Base-by-base conservation (phyloP, 164 flowering plant species). In the Vitis amurensis region DNA sequence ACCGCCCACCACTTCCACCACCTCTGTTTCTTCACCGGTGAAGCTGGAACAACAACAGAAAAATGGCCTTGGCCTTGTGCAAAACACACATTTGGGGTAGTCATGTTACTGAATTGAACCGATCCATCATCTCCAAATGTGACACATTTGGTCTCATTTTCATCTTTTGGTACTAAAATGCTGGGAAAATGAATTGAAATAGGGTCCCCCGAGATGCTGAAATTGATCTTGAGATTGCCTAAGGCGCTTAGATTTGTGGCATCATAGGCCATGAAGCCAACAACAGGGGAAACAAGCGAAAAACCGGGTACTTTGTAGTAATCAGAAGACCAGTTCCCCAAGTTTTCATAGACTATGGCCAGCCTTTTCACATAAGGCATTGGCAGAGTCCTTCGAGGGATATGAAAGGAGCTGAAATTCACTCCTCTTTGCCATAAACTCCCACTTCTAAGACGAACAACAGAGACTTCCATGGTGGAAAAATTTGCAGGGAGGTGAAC, bases 241-340 rank as follows among this genome's bases (percentile, higher is more conserved):
- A 60, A 9, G 15, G 49, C 9, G 11, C 67, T 76, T 17, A 59
- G 8, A 64, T 77, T 74, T 0, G 89, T 55, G 15, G 90, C 86
- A 73, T 83, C 79, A 65, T 83, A 91, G 3, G 71, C 78, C 15
- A 10, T 50, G 67, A 85, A 77, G 1, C 88, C 90, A 11, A 83
- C 50, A 11, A 87, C 86, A 17, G 88, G 90, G 30, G 85, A 57
- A 6, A 78, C 80, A 47, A 85, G 55, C 0, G 73, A 50, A 61
- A 81, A 62, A 8, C 78, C 75, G 1, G 87, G 78, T 7, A 87
- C 77, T 8, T 69, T 47, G 52, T 71, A 85, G 67, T 77, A 87
- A 19, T 3, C 4, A 9, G 79, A 51, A 11, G 90, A 87, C 83
- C 63, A 80, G 50, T 80, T 81, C 10, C 83, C 85, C 29, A 84